A percentile compares a stretch with the other conserved stretches of the same genome.
phyloP scores from a whole-genome alignment of 139 green algal species.

The Pleodorina starrii region DNA sequence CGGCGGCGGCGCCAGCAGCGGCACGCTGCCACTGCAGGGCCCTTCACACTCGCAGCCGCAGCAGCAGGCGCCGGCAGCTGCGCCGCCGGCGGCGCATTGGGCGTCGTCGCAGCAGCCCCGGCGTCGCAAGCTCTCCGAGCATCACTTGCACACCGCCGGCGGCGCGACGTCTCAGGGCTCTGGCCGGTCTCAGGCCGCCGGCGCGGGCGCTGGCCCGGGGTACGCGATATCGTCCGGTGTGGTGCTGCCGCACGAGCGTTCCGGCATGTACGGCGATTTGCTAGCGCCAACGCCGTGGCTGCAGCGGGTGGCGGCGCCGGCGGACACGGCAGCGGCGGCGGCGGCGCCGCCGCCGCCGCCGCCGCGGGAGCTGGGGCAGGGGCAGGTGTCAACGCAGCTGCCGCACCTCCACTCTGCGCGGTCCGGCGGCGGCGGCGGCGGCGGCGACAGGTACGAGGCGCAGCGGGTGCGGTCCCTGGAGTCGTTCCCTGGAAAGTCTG shows the following conservation, averaged over 20 bases:
- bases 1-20: too few species aligned
- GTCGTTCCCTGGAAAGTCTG: neutral
- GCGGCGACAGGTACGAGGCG: too few species aligned
- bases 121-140: neutral
- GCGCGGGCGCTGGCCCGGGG: neutral
- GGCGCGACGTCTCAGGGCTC: too few species aligned
- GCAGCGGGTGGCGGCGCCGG: constrained; percentile 3
- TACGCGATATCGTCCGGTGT: neutral
- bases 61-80: neutral
- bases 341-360: neutral
- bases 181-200: neutral
- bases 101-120: neutral
- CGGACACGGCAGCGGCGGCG: neutral
- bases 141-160: neutral
- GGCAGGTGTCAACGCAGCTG: neutral
- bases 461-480: neutral
- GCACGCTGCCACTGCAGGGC: too few species aligned
- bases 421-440: neutral
- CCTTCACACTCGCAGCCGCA: too few species aligned
- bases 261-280: neutral
- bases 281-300: constrained; percentile 13
- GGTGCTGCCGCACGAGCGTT: neutral
- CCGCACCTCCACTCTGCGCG: neutral
- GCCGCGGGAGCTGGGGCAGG: neutral
- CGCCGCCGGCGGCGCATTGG: too few species aligned